A percentile compares a stretch with the other conserved stretches of the same genome.
Conservation (phyloP, 2,329 filamentous ascomycete genomes). For the Venturia asperata region DNA sequence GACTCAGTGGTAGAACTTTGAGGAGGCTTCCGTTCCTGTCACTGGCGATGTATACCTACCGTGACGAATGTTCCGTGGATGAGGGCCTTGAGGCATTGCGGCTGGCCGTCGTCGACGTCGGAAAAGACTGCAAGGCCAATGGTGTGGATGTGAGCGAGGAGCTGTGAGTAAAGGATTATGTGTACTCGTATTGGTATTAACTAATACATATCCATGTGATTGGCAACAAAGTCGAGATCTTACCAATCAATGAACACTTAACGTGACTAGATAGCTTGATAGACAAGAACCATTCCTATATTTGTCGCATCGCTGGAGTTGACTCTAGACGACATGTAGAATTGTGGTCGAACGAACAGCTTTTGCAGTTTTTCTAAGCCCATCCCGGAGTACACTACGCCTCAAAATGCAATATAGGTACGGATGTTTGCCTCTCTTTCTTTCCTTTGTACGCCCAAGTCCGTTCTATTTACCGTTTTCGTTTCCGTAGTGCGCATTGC, state of each 20-base stretch:
- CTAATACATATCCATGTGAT: no score
- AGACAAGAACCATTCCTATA: background rate
- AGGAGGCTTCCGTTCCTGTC: slow-evolving; percentile 37
- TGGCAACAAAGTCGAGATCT: background rate
- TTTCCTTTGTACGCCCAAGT: background rate
- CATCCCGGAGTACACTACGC: background rate
- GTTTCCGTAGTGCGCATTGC: background rate
- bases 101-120: slow-evolving; percentile 30
- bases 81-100: slow-evolving; percentile 35
- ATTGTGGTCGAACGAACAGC: no score
- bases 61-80: slow-evolving; percentile 30
- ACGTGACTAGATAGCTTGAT: no score
- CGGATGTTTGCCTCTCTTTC: background rate
- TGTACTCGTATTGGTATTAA: background rate
- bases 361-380: background rate
- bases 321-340: no score
- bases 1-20: slow-evolving; percentile 38
- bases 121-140: background rate
- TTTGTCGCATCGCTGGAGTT: no score
- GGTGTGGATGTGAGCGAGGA: background rate
- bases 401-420: background rate
- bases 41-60: slow-evolving; percentile 35
- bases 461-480: slow-evolving; percentile 10
- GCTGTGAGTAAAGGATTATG: background rate
- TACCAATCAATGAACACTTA: no score